phyloP scores from a whole-genome alignment of 106 monocot species.

The Acorus calamus region DNA sequence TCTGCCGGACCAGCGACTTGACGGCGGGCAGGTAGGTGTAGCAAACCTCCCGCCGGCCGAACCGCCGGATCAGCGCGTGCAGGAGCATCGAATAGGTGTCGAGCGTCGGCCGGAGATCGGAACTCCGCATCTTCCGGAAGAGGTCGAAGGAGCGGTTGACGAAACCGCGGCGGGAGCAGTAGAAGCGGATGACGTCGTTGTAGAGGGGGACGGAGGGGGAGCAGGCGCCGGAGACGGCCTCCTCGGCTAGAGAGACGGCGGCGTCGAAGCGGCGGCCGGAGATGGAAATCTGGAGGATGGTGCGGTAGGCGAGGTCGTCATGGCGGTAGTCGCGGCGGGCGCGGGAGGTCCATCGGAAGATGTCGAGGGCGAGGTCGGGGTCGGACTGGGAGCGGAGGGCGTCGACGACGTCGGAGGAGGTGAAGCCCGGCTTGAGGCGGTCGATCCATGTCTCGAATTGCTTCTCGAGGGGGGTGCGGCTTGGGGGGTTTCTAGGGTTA shows the following conservation, averaged over 20 bases:
- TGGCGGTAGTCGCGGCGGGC: slow-evolving; percentile 49
- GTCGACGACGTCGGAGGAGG: slow-evolving; percentile 35
- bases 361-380: slow-evolving; percentile 74
- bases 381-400: slow-evolving; percentile 44
- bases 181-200: slow-evolving; percentile 71
- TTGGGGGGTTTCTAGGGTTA: slow-evolving; percentile 4
- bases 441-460: slow-evolving; percentile 53
- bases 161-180: slow-evolving; percentile 65
- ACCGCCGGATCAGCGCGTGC: slow-evolving; percentile 43
- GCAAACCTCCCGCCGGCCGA: slow-evolving; percentile 50
- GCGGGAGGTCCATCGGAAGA: slow-evolving; percentile 77
- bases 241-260: slow-evolving; percentile 57
- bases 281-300: slow-evolving; percentile 43
- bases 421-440: slow-evolving; percentile 57
- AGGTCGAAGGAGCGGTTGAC: slow-evolving; percentile 81
- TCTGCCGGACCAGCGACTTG: slow-evolving; percentile 57
- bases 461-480: slow-evolving; percentile 32
- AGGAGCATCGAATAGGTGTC: slow-evolving; percentile 78
- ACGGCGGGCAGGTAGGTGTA: slow-evolving; percentile 74
- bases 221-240: slow-evolving; percentile 74
- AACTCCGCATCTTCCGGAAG: slow-evolving; percentile 52
- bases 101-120: slow-evolving; percentile 28
- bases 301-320: slow-evolving; percentile 38
- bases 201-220: slow-evolving; percentile 41
- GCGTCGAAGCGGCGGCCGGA: slow-evolving; percentile 47